Evolutionary conservation across 371 early-diverging fungal species (phyloP).

Genomic region (Saksenaea oblongispora): DNA sequence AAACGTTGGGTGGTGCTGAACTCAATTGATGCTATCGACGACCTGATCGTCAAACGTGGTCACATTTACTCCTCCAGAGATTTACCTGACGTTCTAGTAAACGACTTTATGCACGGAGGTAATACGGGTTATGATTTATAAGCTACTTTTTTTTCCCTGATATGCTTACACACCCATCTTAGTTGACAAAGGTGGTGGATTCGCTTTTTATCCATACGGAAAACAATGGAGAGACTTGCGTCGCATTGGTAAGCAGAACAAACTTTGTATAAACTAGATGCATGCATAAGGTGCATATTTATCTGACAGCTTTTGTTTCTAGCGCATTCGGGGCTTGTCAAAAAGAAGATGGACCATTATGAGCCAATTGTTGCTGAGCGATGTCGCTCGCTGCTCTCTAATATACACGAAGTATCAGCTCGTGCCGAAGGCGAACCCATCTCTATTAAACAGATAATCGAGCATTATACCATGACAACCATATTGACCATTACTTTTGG

Average conservation of each 20-base stretch:
- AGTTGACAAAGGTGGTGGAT: conserved; percentile 44
- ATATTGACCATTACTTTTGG: conserved; percentile 46
- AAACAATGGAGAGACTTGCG: conserved; percentile 41
- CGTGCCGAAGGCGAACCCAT: conserved; percentile 10
- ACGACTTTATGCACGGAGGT: conserved; percentile 45
- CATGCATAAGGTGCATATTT: not conserved
- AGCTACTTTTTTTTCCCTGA: not conserved
- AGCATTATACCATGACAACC: conserved; percentile 47
- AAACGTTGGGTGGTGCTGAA: conserved; percentile 49
- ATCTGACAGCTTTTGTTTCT: not conserved
- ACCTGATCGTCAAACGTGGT: conserved; percentile 41
- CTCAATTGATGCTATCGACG: conserved; percentile 30
- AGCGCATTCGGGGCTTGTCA: conserved; percentile 42
- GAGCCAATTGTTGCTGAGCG: conserved; percentile 40
- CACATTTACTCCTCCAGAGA: conserved; percentile 48
- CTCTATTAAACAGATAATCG: conserved; percentile 21
- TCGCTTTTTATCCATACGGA: conserved; percentile 52
- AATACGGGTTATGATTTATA: not conserved
- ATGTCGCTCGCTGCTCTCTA: conserved; percentile 15
- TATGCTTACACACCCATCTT: not conserved
- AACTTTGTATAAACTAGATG: not conserved
- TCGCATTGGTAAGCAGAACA: conserved; percentile 33
- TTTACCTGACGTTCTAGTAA: conserved; percentile 31
- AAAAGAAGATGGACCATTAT: conserved; percentile 38
- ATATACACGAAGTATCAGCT: conserved; percentile 12